Evolutionary conservation across 306 rosid species (phyloP), one percentile per base, ranked within the genome.

Genomic region (Cicer pinnatifidum): DNA sequence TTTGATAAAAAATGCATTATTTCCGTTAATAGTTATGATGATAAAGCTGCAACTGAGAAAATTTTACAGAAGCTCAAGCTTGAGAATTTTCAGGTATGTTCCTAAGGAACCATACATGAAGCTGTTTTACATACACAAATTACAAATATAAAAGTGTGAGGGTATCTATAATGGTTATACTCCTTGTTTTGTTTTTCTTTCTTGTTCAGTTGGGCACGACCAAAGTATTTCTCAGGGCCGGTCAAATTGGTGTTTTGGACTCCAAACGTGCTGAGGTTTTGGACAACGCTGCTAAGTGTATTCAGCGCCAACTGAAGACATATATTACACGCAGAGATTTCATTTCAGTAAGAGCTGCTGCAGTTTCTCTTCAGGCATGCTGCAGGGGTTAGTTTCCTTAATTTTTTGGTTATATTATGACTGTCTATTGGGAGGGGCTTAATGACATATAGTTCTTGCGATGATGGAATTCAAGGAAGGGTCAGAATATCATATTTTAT

Each of bases 201-300:
- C 45, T 71, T 63, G 19, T 64, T 80, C 85, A 94, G 99, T 85
- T 91, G 88, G 99, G 99, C 44, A 87, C 84, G 85, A 88, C 90
- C 83, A 94, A 94, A 76, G 96, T 94, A 54, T 91, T 94, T 85
- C 97, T 94, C 67, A 85, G 99, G 84, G 96, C 95, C 64, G 99
- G 99, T 69, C 97, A 94, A 86, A 94, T 94, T 83, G 99, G 97
- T 51, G 78, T 88, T 83, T 87, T 94, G 77, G 99, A 94, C 79
- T 86, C 90, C 62, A 86, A 78, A 59, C 90, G 99, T 6, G 84
- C 96, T 59, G 97, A 87, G 80, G 94, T 94, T 78, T 84, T 94
- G 83, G 99, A 94, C 80, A 85, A 81, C 77, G 92, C 99, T 86
- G 91, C 89, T 44, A 94, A 84, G 84, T 69, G 83, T 60, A 84